Percentiles rank a stretch among this genome's conserved stretches.
phyloP scores from a whole-genome alignment of 108 stramenopile species.

The Skeletonema potamos region DNA sequence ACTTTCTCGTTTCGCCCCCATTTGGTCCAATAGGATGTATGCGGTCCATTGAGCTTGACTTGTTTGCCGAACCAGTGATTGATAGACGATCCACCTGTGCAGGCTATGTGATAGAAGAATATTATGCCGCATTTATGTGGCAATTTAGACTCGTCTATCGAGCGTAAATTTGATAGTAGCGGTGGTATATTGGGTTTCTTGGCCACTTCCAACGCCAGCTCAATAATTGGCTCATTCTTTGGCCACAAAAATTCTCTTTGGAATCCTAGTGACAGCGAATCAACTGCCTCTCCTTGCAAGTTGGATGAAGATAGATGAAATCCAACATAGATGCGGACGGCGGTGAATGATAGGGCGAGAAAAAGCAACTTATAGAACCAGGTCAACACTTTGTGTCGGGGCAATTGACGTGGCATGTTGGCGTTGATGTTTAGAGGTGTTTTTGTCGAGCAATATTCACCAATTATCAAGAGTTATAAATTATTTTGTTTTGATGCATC shows the following conservation, averaged over 20 bases:
- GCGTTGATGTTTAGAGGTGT: too few relatives aligned
- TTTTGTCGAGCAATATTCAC: too few relatives aligned
- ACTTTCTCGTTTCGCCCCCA: constrained; percentile 1
- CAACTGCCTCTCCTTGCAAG: too few relatives aligned
- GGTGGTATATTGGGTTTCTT: constrained; percentile 2
- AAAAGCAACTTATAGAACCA: too few relatives aligned
- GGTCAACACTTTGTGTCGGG: too few relatives aligned
- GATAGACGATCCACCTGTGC: constrained; percentile 17
- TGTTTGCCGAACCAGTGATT: constrained; percentile 28
- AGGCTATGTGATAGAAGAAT: constrained; percentile 31
- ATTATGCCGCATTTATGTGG: constrained; percentile 31
- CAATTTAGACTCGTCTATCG: constrained; percentile 30
- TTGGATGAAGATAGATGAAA: too few relatives aligned
- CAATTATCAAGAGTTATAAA: too few relatives aligned
- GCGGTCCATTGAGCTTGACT: constrained; percentile 6
- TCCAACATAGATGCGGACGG: too few relatives aligned
- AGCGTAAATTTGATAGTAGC: constrained; percentile 7
- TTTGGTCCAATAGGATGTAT: constrained; percentile 39
- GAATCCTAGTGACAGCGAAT: too few relatives aligned
- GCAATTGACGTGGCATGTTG: too few relatives aligned
- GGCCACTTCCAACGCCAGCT: background rate
- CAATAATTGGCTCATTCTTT: background rate
- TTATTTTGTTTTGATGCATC: too few relatives aligned
- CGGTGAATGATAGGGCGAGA: too few relatives aligned
- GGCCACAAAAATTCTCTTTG: background rate